phyloP scores from a whole-genome alignment of 2,329 filamentous ascomycete species.

The Cercospora sp. region DNA sequence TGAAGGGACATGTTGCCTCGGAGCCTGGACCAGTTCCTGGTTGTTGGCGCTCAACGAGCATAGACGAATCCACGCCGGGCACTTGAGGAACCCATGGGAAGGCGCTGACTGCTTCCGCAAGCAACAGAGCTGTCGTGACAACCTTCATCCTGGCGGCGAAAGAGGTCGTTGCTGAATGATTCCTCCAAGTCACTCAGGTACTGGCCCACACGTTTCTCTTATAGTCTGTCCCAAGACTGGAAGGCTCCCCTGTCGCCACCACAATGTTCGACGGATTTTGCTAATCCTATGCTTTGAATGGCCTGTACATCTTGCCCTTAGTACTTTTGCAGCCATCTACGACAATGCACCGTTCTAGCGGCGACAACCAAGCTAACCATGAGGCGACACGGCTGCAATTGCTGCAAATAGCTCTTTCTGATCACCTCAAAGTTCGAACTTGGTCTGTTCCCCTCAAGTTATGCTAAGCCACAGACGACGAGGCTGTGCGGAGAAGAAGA shows the following conservation, averaged over 20 bases:
- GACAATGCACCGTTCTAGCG: background rate
- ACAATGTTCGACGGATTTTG: background rate
- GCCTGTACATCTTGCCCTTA: background rate
- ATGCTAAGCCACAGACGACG: conserved; percentile 7
- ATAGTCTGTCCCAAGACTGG: background rate
- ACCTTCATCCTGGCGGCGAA: conserved; percentile 29
- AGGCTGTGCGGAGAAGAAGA: conserved; percentile 8
- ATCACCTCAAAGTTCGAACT: background rate
- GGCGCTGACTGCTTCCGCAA: conserved; percentile 33
- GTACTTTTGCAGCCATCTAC: background rate
- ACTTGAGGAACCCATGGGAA: conserved; percentile 44
- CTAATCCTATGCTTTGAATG: background rate
- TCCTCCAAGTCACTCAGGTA: background rate
- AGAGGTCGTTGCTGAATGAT: background rate
- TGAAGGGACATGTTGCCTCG: conserved; percentile 41
- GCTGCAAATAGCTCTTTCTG: background rate
- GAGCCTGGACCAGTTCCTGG: conserved; percentile 32
- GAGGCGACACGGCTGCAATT: background rate
- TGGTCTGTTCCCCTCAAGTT: background rate
- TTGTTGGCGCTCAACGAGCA: conserved; percentile 40
- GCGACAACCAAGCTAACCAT: background rate
- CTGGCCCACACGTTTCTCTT: background rate
- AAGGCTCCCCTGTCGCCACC: background rate
- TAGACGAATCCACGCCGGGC: conserved; percentile 41
- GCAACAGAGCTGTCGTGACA: conserved; percentile 24